Evolutionary conservation across 108 stramenopile species (phyloP).

Genomic region (Cyclotella cryptica): DNA sequence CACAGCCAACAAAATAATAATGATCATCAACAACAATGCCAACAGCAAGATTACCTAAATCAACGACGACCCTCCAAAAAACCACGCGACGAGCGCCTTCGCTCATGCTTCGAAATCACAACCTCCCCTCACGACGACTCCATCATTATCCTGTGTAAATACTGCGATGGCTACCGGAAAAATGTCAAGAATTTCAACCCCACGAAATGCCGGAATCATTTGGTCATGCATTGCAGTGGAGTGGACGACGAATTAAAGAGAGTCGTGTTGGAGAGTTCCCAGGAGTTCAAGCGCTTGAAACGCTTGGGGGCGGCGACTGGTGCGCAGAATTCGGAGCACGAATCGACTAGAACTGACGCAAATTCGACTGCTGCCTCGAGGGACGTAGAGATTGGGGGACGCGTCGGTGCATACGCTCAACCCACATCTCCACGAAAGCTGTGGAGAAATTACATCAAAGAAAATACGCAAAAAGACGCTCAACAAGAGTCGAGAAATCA

Average conservation of each 20-base stretch:
- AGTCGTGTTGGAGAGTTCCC: background rate
- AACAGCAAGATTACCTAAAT: background rate
- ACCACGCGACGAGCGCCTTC: slow-evolving; percentile 5
- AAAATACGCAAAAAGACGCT: background rate
- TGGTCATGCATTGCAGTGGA: background rate
- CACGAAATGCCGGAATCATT: background rate
- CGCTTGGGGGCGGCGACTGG: background rate
- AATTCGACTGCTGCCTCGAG: background rate
- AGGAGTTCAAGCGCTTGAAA: slow-evolving; percentile 1
- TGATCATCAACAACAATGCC: background rate
- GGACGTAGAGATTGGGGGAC: background rate
- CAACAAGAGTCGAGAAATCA: slow-evolving; percentile 9
- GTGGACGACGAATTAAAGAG: background rate
- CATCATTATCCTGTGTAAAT: background rate
- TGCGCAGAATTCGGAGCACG: background rate
- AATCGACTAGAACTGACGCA: background rate
- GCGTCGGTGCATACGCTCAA: background rate
- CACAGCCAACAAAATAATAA: background rate
- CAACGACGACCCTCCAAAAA: background rate
- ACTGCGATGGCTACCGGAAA: background rate
- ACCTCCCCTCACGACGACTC: background rate
- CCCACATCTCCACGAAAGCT: background rate
- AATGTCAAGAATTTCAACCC: slow-evolving; percentile 11
- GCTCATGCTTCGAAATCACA: slow-evolving; percentile 1
- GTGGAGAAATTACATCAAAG: background rate